These are phyloP conservation scores for Coprinopsis cinerea DNA, from an alignment of 768 basidiomycete species.

Conservation along the genomic window DNA sequence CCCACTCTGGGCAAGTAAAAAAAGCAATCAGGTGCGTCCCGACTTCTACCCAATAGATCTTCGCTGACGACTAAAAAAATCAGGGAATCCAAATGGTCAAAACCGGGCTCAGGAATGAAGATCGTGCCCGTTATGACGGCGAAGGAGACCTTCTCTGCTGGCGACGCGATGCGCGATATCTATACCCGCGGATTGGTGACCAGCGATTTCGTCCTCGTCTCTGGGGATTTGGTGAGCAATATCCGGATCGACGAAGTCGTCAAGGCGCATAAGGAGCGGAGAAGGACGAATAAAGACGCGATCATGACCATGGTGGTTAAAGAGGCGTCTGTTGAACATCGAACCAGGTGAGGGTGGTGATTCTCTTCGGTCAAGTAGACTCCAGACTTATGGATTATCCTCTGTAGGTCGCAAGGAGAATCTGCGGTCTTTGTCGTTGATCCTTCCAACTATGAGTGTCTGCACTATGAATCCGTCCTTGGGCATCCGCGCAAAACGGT, in stretches of 20 bases:
- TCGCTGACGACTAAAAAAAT: conserved; percentile 10
- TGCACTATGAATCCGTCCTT: conserved; percentile 77
- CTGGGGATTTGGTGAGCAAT: conserved; percentile 90
- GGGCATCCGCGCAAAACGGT: conserved; percentile 61
- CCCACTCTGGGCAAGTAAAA: conserved; percentile 83
- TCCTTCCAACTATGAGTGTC: conserved; percentile 67
- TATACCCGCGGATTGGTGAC: conserved; percentile 89
- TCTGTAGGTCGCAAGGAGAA: conserved; percentile 58
- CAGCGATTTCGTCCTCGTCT: conserved; percentile 86
- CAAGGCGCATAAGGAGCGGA: conserved; percentile 79
- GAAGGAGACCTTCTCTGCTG: conserved; percentile 81
- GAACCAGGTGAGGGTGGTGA: conserved; percentile 53
- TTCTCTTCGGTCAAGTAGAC: conserved; percentile 8
- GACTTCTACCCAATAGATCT: conserved; percentile 10
- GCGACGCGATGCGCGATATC: conserved; percentile 91
- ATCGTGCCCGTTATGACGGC: conserved; percentile 83
- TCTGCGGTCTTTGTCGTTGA: conserved; percentile 77
- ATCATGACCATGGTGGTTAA: conserved; percentile 97
- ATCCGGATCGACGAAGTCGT: conserved; percentile 88
- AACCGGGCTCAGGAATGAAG: conserved; percentile 69
- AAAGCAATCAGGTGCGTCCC: conserved; percentile 66
- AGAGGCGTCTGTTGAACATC: conserved; percentile 63
- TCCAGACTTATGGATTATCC: neutral
- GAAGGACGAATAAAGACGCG: conserved; percentile 84
- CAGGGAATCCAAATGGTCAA: conserved; percentile 84